phyloP scores from a whole-genome alignment of 73 alveolate genomes.

The Paramecium pentaurelia region DNA sequence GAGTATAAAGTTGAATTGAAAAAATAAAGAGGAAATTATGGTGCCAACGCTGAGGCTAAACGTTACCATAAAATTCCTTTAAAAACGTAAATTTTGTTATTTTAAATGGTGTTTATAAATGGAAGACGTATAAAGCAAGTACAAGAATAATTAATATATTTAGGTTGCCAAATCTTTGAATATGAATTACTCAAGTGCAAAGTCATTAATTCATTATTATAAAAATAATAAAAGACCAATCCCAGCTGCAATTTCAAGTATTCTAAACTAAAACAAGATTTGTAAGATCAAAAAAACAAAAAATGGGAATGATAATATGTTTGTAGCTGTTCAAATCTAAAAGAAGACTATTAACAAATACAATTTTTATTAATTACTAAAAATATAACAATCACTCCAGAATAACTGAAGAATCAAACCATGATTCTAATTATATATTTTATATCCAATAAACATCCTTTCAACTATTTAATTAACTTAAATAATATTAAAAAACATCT shows the following conservation, averaged over 20 bases:
- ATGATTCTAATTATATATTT: not conserved
- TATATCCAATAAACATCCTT: not conserved
- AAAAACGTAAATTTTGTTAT: not conserved
- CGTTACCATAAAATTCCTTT: constrained; percentile 14
- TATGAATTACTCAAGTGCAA: constrained; percentile 35
- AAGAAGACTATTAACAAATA: not conserved
- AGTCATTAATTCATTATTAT: constrained; percentile 24
- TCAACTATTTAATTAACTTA: no score
- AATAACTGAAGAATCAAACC: not conserved
- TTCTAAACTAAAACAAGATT: not conserved
- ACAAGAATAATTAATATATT: not conserved
- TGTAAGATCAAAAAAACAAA: not conserved
- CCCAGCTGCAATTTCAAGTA: not conserved
- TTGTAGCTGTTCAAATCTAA: not conserved
- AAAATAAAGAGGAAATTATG: not conserved
- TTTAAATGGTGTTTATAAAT: not conserved
- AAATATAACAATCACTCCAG: not conserved
- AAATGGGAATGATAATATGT: not conserved
- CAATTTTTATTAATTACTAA: not conserved
- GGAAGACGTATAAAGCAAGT: constrained; percentile 11
- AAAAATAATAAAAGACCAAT: constrained; percentile 11
- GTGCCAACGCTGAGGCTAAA: not conserved
- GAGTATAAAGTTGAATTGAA: not conserved
- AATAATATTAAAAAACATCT: not conserved
- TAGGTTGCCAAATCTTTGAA: constrained; percentile 18